These are phyloP conservation scores for Suillus americanus DNA, from an alignment of 768 basidiomycete genomes.

Conservation along the genomic window DNA sequence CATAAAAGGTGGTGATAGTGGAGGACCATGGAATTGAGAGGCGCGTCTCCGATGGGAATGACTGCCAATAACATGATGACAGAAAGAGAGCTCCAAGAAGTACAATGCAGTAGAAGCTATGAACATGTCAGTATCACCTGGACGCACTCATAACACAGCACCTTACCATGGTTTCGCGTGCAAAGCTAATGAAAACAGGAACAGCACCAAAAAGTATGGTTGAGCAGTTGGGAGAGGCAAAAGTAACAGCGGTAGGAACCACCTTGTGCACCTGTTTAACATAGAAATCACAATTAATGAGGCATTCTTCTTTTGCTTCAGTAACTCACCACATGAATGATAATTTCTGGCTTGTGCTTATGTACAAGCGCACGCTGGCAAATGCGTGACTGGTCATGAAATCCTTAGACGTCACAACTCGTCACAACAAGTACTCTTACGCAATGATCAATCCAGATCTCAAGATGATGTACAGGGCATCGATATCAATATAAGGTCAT, in stretches of 20 bases:
- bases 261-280: conserved; percentile 73
- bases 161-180: conserved; percentile 85
- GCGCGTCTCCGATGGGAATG: conserved; percentile 62
- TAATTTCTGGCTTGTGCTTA: not conserved
- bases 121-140: conserved; percentile 12
- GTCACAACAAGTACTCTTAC: not conserved
- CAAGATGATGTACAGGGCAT: not conserved
- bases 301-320: not conserved
- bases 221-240: conserved; percentile 79
- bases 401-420: not conserved
- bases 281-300: conserved; percentile 1
- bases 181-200: conserved; percentile 72
- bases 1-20: conserved; percentile 71
- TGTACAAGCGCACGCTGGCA: not conserved
- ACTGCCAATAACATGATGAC: conserved; percentile 89
- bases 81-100: conserved; percentile 81
- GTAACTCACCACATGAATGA: conserved; percentile 62
- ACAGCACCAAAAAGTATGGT: conserved; percentile 76
- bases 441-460: not conserved
- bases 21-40: conserved; percentile 67
- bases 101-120: conserved; percentile 84
- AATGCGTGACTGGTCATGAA: not conserved
- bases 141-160: not conserved
- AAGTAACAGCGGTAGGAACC: conserved; percentile 78
- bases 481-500: not conserved